phyloP scores from a whole-genome alignment of 345 rosid genomes.

The Camelina neglecta region DNA sequence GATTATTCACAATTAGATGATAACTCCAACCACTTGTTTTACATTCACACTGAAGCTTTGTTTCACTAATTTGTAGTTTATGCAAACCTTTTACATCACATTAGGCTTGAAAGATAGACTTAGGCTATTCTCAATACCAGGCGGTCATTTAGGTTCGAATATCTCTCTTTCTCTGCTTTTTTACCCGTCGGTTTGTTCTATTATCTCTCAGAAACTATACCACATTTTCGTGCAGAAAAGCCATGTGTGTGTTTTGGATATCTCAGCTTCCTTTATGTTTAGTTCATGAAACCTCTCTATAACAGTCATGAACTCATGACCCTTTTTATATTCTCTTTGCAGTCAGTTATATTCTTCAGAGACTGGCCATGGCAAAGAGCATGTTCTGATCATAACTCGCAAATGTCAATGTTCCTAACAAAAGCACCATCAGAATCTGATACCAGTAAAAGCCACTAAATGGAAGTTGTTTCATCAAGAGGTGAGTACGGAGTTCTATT shows the following conservation, averaged over 20 bases:
- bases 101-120: conserved; percentile 3
- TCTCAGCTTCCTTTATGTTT: conserved; percentile 1
- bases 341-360: neutral
- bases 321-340: conserved; percentile 15
- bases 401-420: conserved; percentile 29
- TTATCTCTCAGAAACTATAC: neutral
- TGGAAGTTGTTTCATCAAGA: conserved; percentile 19
- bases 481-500: conserved; percentile 19
- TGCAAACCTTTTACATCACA: neutral
- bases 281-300: neutral
- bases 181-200: neutral
- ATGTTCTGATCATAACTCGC: conserved; percentile 28
- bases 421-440: conserved; percentile 32
- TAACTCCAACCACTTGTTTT: conserved; percentile 1
- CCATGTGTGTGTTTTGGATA: conserved; percentile 4
- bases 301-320: conserved; percentile 10
- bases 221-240: neutral
- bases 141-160: neutral
- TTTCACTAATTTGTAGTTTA: neutral
- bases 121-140: conserved; percentile 6
- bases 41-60: conserved; percentile 3
- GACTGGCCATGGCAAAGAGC: conserved; percentile 7
- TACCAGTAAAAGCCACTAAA: conserved; percentile 22
- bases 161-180: neutral
- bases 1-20: neutral